Evolutionary conservation across 1,284 basidiomycete genomes (phyloP), one percentile per base, ranked within the genome.

Genomic region (Nidula niveotomentosa): DNA sequence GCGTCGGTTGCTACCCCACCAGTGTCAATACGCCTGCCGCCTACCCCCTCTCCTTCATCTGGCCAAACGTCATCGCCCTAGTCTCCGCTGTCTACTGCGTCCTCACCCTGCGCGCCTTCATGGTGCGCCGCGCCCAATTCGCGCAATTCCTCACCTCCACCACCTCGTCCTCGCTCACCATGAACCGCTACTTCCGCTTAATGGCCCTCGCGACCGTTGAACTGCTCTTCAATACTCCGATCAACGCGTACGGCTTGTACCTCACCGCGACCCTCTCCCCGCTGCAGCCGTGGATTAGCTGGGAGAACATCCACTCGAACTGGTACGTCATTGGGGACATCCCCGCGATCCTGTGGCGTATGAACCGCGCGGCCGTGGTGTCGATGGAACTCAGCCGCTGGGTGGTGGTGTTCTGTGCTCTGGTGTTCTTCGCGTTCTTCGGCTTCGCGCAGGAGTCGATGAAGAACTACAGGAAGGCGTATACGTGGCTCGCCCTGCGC

Each of bases 401-500:
- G 76, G 36, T 72, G 3, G 10, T 69, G 30, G 55, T 79, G 18
- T 9, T 77, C 8, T 78, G 77, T 51, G 79, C 78, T 0, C 57
- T 80, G 56, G 23, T 86, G 41, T 89, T 89, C 74, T 87, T 89
- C 65, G 70, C 62, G 1, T 85, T 86, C 71, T 88, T 90, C 62
- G 86, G 88, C 0, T 81, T 88, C 46, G 85, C 85, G 0, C 80
- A 83, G 52, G 88, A 90, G 71, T 85, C 85, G 37, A 73, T 71
- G 57, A 79, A 69, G 61, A 76, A 84, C 57, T 88, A 87, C 45
- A 34, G 34, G 47, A 48, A 23, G 30, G 17, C 1, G 47, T 30
- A 8, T 35, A 41, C 15, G 37, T 48, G 47, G 47, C 39, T 37
- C 7, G 7, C 34, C 35, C n/a, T 18, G 12, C 13, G 17, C 3